These are phyloP conservation scores for Coemansia sp. DNA, from an alignment of 371 early-diverging fungal species.

Conservation along the genomic window DNA sequence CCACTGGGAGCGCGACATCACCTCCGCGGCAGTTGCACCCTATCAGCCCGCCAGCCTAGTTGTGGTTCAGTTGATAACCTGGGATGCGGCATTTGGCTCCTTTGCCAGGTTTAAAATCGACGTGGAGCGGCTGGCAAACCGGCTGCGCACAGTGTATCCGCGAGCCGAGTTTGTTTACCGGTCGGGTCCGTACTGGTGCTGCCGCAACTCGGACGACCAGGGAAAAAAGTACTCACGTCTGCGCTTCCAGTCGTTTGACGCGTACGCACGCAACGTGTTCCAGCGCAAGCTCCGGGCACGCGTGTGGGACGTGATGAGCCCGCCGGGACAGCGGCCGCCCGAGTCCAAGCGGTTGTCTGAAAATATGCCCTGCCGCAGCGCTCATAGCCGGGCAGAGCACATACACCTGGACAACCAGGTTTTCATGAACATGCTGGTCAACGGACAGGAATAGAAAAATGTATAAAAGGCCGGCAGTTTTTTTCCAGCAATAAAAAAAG, in stretches of 20 bases:
- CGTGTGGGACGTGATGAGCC: slow-evolving; percentile 26
- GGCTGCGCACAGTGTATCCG: slow-evolving; percentile 26
- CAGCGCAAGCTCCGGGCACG: slow-evolving; percentile 10
- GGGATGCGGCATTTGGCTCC: slow-evolving; percentile 30
- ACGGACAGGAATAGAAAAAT: background rate
- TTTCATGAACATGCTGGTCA: slow-evolving; percentile 29
- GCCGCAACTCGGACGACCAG: slow-evolving; percentile 20
- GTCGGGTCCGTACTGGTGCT: slow-evolving; percentile 41
- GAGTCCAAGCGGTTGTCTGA: slow-evolving; percentile 21
- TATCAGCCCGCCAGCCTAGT: slow-evolving; percentile 19
- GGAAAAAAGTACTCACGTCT: slow-evolving; percentile 29
- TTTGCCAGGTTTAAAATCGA: slow-evolving; percentile 10
- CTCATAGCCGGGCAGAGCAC: slow-evolving; percentile 25
- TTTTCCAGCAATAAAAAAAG: background rate
- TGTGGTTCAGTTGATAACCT: slow-evolving; percentile 34
- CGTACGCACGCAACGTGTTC: slow-evolving; percentile 15
- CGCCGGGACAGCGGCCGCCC: slow-evolving; percentile 13
- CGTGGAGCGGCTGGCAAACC: slow-evolving; percentile 5
- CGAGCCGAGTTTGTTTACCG: slow-evolving; percentile 31
- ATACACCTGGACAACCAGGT: slow-evolving; percentile 34
- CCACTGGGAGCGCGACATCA: slow-evolving; percentile 39
- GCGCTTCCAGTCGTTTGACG: slow-evolving; percentile 32
- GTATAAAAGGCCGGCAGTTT: background rate
- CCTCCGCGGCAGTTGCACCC: background rate
- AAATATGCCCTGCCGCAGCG: slow-evolving; percentile 38